phyloP scores from a whole-genome alignment of 176 grass and related monocot species.

The Triticum dicoccoides region DNA sequence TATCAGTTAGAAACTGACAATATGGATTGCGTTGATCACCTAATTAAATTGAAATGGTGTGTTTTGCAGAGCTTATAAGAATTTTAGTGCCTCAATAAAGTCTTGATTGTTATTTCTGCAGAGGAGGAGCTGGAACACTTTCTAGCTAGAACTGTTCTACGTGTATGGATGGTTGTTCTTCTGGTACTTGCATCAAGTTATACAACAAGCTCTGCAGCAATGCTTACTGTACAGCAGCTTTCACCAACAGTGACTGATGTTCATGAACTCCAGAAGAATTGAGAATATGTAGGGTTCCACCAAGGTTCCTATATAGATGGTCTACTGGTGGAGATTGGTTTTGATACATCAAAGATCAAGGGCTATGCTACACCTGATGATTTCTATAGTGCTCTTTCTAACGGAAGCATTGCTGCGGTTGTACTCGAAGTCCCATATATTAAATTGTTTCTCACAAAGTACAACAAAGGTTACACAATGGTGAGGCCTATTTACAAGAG shows the following conservation, averaged over 20 bases:
- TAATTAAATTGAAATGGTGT: neutral
- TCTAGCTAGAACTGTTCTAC: conserved; percentile 29
- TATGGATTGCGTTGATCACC: neutral
- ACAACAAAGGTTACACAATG: conserved; percentile 34
- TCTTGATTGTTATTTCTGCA: conserved; percentile 7
- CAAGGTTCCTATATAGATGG: conserved; percentile 18
- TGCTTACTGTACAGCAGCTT: conserved; percentile 55
- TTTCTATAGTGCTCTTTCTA: conserved; percentile 8
- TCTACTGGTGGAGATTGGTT: conserved; percentile 16
- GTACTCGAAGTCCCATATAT: conserved; percentile 42
- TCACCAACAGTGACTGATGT: conserved; percentile 36
- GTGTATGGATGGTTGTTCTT: conserved; percentile 39
- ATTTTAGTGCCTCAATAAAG: neutral
- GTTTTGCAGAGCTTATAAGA: neutral
- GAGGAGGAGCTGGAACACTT: conserved; percentile 32
- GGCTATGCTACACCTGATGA: conserved; percentile 19
- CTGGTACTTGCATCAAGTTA: conserved; percentile 50
- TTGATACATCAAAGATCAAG: conserved; percentile 27
- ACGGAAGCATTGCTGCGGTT: conserved; percentile 28
- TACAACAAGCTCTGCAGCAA: conserved; percentile 51
- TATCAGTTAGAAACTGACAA: neutral
- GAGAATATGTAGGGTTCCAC: conserved; percentile 31
- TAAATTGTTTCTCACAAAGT: conserved; percentile 39
- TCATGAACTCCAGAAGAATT: conserved; percentile 36
- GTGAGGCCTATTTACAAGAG: conserved; percentile 43